Evolutionary conservation across 768 basidiomycete genomes (phyloP).

Genomic region (Kwoniella mangroviensis): DNA sequence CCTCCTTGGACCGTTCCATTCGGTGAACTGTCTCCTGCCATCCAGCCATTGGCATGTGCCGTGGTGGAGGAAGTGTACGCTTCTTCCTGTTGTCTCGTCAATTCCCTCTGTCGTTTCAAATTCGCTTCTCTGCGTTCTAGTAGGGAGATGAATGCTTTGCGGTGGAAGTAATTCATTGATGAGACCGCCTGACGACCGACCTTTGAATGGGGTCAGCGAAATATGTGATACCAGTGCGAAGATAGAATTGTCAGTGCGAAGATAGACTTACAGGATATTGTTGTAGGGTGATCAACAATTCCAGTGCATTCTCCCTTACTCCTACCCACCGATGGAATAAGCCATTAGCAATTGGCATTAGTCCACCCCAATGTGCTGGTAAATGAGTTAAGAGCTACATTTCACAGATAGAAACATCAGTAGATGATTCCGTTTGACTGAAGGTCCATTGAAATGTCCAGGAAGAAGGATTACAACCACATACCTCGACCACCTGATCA

Average conservation of each 20-base stretch:
- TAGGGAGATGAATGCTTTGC: conserved; percentile 41
- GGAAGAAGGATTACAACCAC: neutral
- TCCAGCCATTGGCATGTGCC: neutral
- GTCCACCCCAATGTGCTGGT: conserved; percentile 77
- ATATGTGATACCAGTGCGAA: neutral
- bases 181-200: conserved; percentile 47
- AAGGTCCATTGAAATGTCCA: no score
- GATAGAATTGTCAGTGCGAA: conserved; percentile 8
- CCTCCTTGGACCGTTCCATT: conserved; percentile 29
- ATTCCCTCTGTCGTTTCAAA: conserved; percentile 9
- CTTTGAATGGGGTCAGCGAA: conserved; percentile 9
- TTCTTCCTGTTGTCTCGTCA: conserved; percentile 11
- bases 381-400: conserved; percentile 76
- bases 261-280: conserved; percentile 68
- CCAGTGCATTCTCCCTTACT: conserved; percentile 78
- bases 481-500: conserved; percentile 86
- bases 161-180: conserved; percentile 47
- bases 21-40: conserved; percentile 2
- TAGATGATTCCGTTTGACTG: neutral
- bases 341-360: conserved; percentile 83
- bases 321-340: conserved; percentile 83
- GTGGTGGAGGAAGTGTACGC: neutral
- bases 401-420: neutral
- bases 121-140: conserved; percentile 25
- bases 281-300: conserved; percentile 80